Base-by-base conservation (phyloP, 2,329 filamentous ascomycete genomes). In the Teratosphaeriaceae sp. region DNA sequence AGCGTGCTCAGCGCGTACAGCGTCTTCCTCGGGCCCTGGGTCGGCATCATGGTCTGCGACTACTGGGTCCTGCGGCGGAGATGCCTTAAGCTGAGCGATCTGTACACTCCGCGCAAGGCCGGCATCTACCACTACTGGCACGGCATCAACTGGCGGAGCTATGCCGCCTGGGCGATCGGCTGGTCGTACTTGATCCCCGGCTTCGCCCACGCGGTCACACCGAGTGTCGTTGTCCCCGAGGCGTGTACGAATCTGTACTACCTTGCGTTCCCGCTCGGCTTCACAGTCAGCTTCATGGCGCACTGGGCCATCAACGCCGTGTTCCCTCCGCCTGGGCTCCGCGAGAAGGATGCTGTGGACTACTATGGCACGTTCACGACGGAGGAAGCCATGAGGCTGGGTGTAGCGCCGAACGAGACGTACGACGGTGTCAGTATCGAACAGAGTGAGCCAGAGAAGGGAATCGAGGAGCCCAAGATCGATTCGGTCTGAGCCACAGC, bases 11-110 rank as follows among this genome's bases (percentile, higher is more conserved):
- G 56, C 5, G 65, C 62, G 2, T 76, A 69, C 49, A 61, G 59
- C 2, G 66, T 74, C 8, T 74, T 75, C 51, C 61, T 74, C 12
- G 68, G 63, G 0, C 71, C 72, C 0, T 59, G 60, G 58, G 43
- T 47, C 24, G 71, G 70, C 2, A 63, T 73, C 9, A 61, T 71
- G 51, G 55, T 72, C 12, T 63, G 64, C 22, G 68, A 73, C 38
- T 75, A 74, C 49, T 70, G 68, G 48, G 37, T 73, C 11, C 55
- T 73, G 3, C 61, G 69, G 7, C 42, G 51, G 11, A 46, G 59
- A 40, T 58, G 60, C 20, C 49, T 73, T 35, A 68, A 70, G 42
- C 56, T 74, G 8, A 59, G 61, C 5, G 66, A 72, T 43, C 60
- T 74, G 1, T 74, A 71, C 49, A 47, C 60, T 19, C 59, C 60